Evolutionary conservation across 164 flowering plant species (phyloP), one percentile per base, ranked within the genome.

Genomic region (Platanus orientalis): DNA sequence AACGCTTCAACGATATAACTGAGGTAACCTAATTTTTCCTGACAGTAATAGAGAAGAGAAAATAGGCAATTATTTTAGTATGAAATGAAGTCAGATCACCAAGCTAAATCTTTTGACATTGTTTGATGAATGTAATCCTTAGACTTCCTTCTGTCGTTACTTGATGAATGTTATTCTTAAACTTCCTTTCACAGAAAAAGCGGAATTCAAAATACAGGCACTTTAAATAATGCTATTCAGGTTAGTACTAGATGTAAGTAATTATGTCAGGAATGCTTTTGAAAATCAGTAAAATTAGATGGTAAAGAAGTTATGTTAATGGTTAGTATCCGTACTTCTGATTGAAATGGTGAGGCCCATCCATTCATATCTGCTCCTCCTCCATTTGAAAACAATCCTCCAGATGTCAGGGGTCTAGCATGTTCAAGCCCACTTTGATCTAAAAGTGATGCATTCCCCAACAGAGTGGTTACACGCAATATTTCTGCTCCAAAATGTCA

Each of bases 401-500:
- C 92, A 61, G 97, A 83, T 69, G 89, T 79, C 87, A 91, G 80
- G 71, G 89, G 96, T 84, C 89, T 94, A 74, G 95, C 95, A 69
- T 80, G 96, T 83, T 94, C 99, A 87, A 94, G 79, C 86, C 96
- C 96, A 91, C 80, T 87, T 82, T 91, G 99, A 79, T 92, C 93
- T 91, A 91, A 83, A 86, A 91, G 81, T 82, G 97, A 88, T 71
- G 93, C 93, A 83, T 89, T 94, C 97, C 86, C 96, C 97, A 94
- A 88, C 81, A 94, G 82, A 80, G 99, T 89, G 73, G 97, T 89
- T 89, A 94, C 92, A 91, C 99, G 99, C 96, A 91, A 66, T 75
- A 94, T 91, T 86, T 94, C 99, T 94, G 99, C 85, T 94, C 87
- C 91, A 90, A 86, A 87, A 87, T 83, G 87, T 89, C 96, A 91